Conservation (phyloP, 2,329 filamentous ascomycete species). For the Cladosporium colombiae region DNA sequence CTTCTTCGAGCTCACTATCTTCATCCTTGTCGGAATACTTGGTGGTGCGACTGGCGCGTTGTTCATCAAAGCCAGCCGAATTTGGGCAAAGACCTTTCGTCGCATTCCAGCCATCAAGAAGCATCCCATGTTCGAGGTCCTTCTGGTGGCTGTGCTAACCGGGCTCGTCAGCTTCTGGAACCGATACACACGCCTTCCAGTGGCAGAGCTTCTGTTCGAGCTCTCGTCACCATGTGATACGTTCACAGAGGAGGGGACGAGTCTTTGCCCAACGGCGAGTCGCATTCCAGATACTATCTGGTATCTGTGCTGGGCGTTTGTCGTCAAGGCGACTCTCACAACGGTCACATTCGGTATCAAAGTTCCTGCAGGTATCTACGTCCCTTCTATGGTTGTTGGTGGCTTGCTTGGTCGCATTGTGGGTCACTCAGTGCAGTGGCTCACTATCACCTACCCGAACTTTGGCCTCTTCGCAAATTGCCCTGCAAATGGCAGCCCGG, state of each 20-base stretch:
- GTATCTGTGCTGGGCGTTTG: constrained; percentile 73
- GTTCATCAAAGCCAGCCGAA: constrained; percentile 92
- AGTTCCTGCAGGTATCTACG: constrained; percentile 94
- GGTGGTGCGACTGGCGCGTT: constrained; percentile 83
- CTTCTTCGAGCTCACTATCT: constrained; percentile 84
- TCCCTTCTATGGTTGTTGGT: constrained; percentile 97
- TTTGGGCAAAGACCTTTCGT: constrained; percentile 88
- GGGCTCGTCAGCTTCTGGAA: constrained; percentile 93
- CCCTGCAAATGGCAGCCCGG: constrained; percentile 64
- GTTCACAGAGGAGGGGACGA: constrained; percentile 65
- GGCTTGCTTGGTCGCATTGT: constrained; percentile 86
- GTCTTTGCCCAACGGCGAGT: constrained; percentile 73
- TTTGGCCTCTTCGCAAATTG: constrained; percentile 76
- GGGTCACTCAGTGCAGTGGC: constrained; percentile 80
- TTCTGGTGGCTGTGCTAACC: constrained; percentile 82
- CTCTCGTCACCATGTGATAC: constrained; percentile 83
- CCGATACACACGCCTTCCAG: constrained; percentile 80
- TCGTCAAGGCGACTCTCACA: constrained; percentile 87
- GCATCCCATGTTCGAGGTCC: constrained; percentile 82
- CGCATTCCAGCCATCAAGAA: constrained; percentile 77
- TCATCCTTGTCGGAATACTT: constrained; percentile 81
- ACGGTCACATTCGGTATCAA: constrained; percentile 94
- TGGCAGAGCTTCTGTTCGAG: constrained; percentile 87
- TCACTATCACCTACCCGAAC: constrained; percentile 71
- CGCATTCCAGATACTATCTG: constrained; percentile 77